phyloP scores from a whole-genome alignment of 371 early-diverging fungal species.

The Mortierella sp. region DNA sequence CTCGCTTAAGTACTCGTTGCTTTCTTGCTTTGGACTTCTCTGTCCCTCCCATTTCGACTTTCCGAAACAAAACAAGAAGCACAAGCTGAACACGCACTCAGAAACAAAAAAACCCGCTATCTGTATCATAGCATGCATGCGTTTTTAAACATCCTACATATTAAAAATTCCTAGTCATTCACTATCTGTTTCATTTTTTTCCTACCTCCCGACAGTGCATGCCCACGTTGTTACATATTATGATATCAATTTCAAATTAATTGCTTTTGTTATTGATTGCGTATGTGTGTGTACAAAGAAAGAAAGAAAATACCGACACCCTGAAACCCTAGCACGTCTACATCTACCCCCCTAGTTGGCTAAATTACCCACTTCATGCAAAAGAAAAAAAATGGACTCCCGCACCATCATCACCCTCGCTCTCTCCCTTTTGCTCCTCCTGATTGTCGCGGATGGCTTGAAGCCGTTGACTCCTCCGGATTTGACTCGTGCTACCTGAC shows the following conservation, averaged over 20 bases:
- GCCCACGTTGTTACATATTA: not conserved
- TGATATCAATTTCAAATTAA: not conserved
- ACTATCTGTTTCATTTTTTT: not conserved
- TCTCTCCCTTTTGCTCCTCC: slow-evolving; percentile 11
- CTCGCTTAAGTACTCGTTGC: no score
- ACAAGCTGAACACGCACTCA: no score
- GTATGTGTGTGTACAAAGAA: no score
- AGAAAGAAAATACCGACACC: no score
- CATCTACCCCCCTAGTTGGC: no score
- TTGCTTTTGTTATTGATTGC: not conserved
- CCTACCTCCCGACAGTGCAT: not conserved
- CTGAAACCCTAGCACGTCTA: no score
- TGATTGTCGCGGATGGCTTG: slow-evolving; percentile 39
- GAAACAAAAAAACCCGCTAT: not conserved
- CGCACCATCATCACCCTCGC: no score
- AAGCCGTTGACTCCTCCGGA: slow-evolving; percentile 41
- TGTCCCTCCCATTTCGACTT: no score
- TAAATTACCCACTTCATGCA: not conserved
- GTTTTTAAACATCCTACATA: not conserved
- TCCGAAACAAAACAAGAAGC: no score
- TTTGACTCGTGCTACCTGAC: slow-evolving; percentile 23
- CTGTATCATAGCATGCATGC: not conserved
- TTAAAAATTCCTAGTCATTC: not conserved
- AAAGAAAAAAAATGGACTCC: not conserved
- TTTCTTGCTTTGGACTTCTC: no score